Base-by-base conservation (phyloP, 805 yeast species). In the Candida michaelii region DNA sequence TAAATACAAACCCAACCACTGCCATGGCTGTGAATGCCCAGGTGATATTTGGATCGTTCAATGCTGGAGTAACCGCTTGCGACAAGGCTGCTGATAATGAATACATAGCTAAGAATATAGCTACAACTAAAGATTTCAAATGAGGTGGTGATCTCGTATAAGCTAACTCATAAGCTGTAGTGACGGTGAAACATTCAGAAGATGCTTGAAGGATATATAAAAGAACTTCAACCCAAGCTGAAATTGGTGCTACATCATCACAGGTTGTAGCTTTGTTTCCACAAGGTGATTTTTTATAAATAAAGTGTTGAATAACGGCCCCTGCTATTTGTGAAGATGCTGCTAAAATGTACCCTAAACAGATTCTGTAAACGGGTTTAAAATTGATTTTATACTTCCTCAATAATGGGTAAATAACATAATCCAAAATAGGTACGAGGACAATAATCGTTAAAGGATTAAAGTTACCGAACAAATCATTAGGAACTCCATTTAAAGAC, bases 381-480 rank as follows among this genome's bases (percentile, higher is more conserved):
- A 73, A 64, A 30, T 51, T 63, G 50, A 77, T 68, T 23, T 60
- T 60, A 39, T 52, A 44, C 53, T 58, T 71, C 55, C 79, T 66
- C 37, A 76, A 56, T 2, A 59, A 27, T 46, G 82, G 82, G 50
- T 77, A 77, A 12, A 77, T 30, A 15, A 58, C 39, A 47, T 69
- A 60, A 52, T 77, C 79, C 52, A 76, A 63, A 37, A 77, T 61
- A 46, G 82, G 82, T 44, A 77, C 67, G 44, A 74, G 61, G 38
- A 76, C 63, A 47, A 77, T 74, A 50, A 77, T 77, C 13, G 80
- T 71, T 45, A 77, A 64, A 34, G 79, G 80, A 51, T 77, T 77
- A 62, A 77, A 75, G 53, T 75, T 76, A 48, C 63, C 69, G 62
- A 76, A 73, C 51, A 77, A 67, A 64, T 77, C 82, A 52, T 77